Conservation (phyloP, 2,329 filamentous ascomycete genomes). For the Clonostachys rhizophaga region DNA sequence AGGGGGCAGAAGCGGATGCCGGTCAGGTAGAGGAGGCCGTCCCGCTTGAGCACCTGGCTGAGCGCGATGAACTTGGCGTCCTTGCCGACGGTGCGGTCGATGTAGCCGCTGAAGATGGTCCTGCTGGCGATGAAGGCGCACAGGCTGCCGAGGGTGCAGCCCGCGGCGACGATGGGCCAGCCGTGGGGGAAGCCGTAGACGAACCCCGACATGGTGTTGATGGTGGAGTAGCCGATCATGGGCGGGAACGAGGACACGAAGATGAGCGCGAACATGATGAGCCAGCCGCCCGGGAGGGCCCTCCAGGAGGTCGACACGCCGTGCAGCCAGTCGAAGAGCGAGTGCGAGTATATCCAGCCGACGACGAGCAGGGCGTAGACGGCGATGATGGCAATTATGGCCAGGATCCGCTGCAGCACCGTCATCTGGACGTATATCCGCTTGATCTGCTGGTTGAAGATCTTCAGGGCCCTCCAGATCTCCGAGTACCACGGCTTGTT, state of each 20-base stretch:
- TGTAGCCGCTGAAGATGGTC: constrained; percentile 72
- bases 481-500: constrained; percentile 34
- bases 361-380: constrained; percentile 56
- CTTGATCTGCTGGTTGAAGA: constrained; percentile 36
- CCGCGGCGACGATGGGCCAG: constrained; percentile 78
- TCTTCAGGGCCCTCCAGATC: constrained; percentile 24
- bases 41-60: constrained; percentile 80
- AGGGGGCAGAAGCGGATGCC: constrained; percentile 92
- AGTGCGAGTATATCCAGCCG: constrained; percentile 73
- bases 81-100: constrained; percentile 72
- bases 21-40: constrained; percentile 82
- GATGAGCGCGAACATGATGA: constrained; percentile 70
- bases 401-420: constrained; percentile 56
- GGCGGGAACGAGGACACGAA: constrained; percentile 81
- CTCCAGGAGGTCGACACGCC: constrained; percentile 76
- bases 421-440: constrained; percentile 51
- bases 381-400: constrained; percentile 43
- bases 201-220: constrained; percentile 49
- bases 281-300: constrained; percentile 65
- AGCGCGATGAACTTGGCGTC: constrained; percentile 89
- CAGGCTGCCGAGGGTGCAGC: constrained; percentile 74
- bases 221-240: constrained; percentile 80
- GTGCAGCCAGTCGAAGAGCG: constrained; percentile 70
- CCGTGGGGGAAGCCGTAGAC: constrained; percentile 56
- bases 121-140: constrained; percentile 77